Percentiles rank a stretch among this genome's conserved stretches.
Evolutionary conservation across 495 filamentous ascomycete genomes (phyloP).

Genomic region (Daldinia decipiens): DNA sequence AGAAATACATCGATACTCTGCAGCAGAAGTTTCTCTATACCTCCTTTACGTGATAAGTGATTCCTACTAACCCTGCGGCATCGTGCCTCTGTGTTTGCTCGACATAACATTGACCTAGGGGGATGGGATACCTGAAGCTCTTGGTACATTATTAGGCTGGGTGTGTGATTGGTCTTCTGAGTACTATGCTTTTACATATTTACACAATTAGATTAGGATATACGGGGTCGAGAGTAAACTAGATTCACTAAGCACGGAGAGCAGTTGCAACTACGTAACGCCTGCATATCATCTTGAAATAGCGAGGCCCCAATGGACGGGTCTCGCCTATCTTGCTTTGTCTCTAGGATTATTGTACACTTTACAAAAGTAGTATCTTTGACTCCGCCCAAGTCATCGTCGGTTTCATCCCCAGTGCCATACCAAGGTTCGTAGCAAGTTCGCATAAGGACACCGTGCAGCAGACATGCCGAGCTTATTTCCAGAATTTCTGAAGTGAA

Average conservation of each 20-base stretch:
- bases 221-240: not conserved
- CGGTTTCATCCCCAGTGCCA: not conserved
- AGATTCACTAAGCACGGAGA: slow-evolving; percentile 1
- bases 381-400: slow-evolving; percentile 4
- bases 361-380: slow-evolving; percentile 24
- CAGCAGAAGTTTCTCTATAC: slow-evolving; percentile 6
- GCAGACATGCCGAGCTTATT: slow-evolving; percentile 62
- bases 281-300: slow-evolving; percentile 16
- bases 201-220: not conserved
- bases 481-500: slow-evolving; percentile 86
- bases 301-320: slow-evolving; percentile 11
- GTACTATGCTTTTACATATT: not conserved
- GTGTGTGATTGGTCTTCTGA: no score
- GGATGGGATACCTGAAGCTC: no score
- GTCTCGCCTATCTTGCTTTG: slow-evolving; percentile 11
- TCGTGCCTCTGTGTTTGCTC: no score
- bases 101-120: no score
- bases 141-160: no score
- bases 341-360: slow-evolving; percentile 45
- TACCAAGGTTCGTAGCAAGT: not conserved
- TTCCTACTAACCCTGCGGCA: not conserved
- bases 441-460: not conserved
- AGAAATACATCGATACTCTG: slow-evolving; percentile 19
- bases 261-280: not conserved
- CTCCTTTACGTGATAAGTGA: not conserved